Conservation (phyloP, 2,329 filamentous ascomycete genomes). For the Verticillium isaacii region DNA sequence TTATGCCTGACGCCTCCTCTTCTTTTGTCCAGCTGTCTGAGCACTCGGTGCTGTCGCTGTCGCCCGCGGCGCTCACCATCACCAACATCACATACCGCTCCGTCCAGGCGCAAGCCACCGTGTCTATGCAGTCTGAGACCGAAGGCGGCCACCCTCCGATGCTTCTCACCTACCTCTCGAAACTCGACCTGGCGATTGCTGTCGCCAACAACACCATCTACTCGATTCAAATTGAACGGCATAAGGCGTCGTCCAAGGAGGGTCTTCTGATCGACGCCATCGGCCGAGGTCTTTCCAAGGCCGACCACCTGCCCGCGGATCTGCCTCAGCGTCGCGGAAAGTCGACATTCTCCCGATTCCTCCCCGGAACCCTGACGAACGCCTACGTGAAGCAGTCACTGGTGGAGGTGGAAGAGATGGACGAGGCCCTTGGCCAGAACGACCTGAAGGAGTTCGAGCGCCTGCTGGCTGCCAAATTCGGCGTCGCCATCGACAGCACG, state of each 20-base stretch:
- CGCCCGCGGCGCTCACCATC: conserved; percentile 49
- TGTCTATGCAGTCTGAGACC: conserved; percentile 35
- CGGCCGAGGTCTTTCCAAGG: conserved; percentile 48
- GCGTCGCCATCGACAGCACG: conserved; percentile 12
- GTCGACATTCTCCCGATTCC: conserved; percentile 19
- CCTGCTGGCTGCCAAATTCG: conserved; percentile 42
- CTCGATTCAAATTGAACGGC: conserved; percentile 64
- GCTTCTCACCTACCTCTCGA: conserved; percentile 58
- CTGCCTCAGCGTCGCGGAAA: conserved; percentile 7
- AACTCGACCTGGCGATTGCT: conserved; percentile 61
- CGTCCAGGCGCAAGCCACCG: conserved; percentile 44
- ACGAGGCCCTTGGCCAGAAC: conserved; percentile 39
- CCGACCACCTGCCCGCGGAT: conserved; percentile 5
- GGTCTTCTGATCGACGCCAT: conserved; percentile 71
- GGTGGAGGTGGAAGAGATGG: conserved; percentile 39
- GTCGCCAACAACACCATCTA: conserved; percentile 60
- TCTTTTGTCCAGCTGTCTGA: conserved; percentile 65
- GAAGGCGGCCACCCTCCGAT: conserved; percentile 26
- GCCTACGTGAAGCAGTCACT: conserved; percentile 42
- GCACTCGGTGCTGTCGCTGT: conserved; percentile 61
- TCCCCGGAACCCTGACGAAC: conserved; percentile 47
- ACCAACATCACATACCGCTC: conserved; percentile 68
- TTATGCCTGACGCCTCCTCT: conserved; percentile 40
- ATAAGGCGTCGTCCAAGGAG: conserved; percentile 49
- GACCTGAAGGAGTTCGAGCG: conserved; percentile 46